These are phyloP conservation scores for Oidiodendron maius DNA, from an alignment of 495 filamentous ascomycete genomes.

Conservation along the genomic window DNA sequence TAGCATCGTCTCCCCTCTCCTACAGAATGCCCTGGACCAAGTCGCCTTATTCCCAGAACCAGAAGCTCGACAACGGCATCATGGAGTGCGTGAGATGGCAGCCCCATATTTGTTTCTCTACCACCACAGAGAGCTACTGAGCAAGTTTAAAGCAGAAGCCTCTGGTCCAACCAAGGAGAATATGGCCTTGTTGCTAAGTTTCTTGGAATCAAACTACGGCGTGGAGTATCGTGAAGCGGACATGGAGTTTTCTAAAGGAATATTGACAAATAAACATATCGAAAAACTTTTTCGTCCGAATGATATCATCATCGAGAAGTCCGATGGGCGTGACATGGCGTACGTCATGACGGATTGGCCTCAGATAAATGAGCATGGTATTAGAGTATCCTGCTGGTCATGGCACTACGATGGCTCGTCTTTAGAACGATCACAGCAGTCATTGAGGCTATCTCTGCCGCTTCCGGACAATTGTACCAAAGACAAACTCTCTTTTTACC, in stretches of 20 bases:
- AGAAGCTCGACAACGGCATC: background rate
- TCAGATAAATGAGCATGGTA: background rate
- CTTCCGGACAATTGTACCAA: conserved; percentile 1
- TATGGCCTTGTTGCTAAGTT: background rate
- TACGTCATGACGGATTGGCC: conserved; percentile 3
- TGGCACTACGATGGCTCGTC: conserved; percentile 1
- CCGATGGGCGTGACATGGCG: background rate
- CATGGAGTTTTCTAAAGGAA: background rate
- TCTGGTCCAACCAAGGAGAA: background rate
- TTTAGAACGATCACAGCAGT: background rate
- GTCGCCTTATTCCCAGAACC: background rate
- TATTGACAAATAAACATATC: conserved; percentile 3
- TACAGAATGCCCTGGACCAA: background rate
- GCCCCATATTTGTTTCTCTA: conserved; percentile 7
- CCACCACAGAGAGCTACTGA: background rate
- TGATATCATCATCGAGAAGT: conserved; percentile 1
- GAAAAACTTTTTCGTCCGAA: conserved; percentile 5
- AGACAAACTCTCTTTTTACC: background rate
- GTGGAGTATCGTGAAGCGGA: conserved; percentile 2
- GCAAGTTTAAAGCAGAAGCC: conserved; percentile 1
- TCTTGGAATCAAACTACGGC: background rate
- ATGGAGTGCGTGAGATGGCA: background rate
- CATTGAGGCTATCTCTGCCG: background rate
- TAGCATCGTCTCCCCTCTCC: background rate
- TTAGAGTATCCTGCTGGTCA: background rate